phyloP scores from a whole-genome alignment of 2,329 filamentous ascomycete genomes.

The Pseudogymnoascus sp. region DNA sequence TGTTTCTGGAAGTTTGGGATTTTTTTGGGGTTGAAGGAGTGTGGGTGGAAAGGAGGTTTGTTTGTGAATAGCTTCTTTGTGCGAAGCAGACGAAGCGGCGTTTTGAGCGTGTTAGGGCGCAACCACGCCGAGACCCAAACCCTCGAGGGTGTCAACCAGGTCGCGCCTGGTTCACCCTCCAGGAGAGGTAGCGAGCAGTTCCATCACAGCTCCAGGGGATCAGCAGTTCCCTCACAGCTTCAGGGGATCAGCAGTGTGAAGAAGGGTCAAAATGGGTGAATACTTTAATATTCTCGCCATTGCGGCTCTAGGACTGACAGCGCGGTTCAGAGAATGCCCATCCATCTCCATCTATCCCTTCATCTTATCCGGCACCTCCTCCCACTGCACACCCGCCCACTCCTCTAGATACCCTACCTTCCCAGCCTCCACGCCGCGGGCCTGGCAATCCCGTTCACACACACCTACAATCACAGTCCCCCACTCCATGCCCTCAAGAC shows the following conservation, averaged over 20 bases:
- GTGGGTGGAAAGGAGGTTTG: neutral
- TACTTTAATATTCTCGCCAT: neutral
- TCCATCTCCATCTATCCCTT: neutral
- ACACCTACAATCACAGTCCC: conserved; percentile 84
- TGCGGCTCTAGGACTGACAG: neutral
- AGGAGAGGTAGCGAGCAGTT: too few species aligned
- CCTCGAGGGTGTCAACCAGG: neutral
- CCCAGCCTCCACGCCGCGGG: conserved; percentile 47
- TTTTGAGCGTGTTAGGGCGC: neutral
- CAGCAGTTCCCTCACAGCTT: too few species aligned
- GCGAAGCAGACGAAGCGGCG: neutral
- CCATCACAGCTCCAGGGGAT: too few species aligned
- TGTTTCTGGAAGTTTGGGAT: neutral
- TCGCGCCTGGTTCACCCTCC: too few species aligned
- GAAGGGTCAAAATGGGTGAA: neutral
- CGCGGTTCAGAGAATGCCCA: neutral
- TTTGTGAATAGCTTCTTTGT: neutral
- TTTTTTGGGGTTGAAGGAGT: neutral
- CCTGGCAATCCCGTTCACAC: conserved; percentile 71
- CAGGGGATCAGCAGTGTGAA: neutral
- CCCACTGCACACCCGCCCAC: conserved; percentile 98
- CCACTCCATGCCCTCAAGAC: conserved; percentile 92
- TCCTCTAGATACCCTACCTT: conserved; percentile 79
- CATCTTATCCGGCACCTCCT: conserved; percentile 48
- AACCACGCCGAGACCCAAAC: neutral